A percentile compares a stretch with the other conserved stretches of the same genome.
phyloP scores from a whole-genome alignment of 2,329 filamentous ascomycete genomes.

The Aspergillus neoniger region DNA sequence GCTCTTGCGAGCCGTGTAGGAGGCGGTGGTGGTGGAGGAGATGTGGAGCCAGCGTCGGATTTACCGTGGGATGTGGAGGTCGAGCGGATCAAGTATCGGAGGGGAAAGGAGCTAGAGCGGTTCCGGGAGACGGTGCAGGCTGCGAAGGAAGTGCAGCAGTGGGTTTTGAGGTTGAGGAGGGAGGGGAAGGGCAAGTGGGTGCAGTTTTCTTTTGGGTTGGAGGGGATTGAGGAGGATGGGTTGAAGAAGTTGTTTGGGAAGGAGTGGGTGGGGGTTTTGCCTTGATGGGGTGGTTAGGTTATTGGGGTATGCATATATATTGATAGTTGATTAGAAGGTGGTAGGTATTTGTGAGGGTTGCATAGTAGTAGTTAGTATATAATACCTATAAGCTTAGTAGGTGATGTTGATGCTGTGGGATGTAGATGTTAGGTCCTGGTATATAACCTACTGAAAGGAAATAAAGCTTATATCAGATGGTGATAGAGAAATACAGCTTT shows the following conservation, averaged over 20 bases:
- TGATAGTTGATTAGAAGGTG: neutral
- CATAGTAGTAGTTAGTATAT: too few relatives aligned
- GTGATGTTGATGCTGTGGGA: too few relatives aligned
- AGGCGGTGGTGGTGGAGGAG: too few relatives aligned
- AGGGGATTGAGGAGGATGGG: constrained; percentile 22
- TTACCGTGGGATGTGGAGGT: constrained; percentile 35
- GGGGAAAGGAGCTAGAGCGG: constrained; percentile 33
- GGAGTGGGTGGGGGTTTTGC: constrained; percentile 15
- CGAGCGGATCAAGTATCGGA: constrained; percentile 35
- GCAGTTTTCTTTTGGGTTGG: constrained; percentile 36
- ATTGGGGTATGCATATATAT: too few relatives aligned
- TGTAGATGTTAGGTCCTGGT: too few relatives aligned
- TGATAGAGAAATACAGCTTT: too few relatives aligned
- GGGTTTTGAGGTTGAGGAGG: constrained; percentile 34
- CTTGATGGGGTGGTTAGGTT: neutral
- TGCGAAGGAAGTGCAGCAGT: constrained; percentile 34
- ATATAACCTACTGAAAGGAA: too few relatives aligned
- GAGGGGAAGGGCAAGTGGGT: constrained; percentile 43
- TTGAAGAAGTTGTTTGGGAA: constrained; percentile 22
- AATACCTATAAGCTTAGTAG: too few relatives aligned
- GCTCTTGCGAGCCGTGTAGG: too few relatives aligned
- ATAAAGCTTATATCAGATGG: too few relatives aligned
- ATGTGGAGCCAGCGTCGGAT: neutral
- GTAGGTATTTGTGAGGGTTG: neutral
- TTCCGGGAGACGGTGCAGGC: constrained; percentile 31